Evolutionary conservation across 768 basidiomycete species (phyloP).

Genomic region (Amanita polypyramis): DNA sequence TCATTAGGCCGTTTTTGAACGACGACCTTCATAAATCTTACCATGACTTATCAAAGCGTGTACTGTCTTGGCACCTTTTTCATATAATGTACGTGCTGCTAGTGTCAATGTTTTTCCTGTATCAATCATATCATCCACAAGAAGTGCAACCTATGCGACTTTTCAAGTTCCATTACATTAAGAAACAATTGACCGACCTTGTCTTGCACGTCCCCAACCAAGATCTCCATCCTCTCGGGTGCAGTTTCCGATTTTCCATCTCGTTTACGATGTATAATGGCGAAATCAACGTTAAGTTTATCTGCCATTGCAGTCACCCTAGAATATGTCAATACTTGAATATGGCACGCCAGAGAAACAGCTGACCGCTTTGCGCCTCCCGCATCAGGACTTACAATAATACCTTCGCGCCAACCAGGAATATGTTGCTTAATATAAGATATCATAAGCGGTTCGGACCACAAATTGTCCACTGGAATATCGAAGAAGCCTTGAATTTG

Average conservation of each 20-base stretch:
- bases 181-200: slow-evolving; percentile 38
- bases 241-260: slow-evolving; percentile 54
- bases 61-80: slow-evolving; percentile 81
- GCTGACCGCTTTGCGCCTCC: slow-evolving; percentile 96
- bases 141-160: slow-evolving; percentile 62
- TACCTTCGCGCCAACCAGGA: slow-evolving; percentile 73
- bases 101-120: slow-evolving; percentile 83
- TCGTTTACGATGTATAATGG: slow-evolving; percentile 87
- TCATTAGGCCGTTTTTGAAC: slow-evolving; percentile 7
- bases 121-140: slow-evolving; percentile 99
- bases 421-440: slow-evolving; percentile 86
- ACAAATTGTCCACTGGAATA: slow-evolving; percentile 96
- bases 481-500: slow-evolving; percentile 99
- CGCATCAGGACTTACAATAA: slow-evolving; percentile 95
- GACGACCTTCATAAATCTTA: slow-evolving; percentile 19
- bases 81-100: slow-evolving; percentile 76
- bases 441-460: slow-evolving; percentile 92
- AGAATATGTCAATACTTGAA: slow-evolving; percentile 9
- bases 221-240: slow-evolving; percentile 80
- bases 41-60: slow-evolving; percentile 92
- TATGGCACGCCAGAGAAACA: slow-evolving; percentile 4
- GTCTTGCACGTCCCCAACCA: slow-evolving; percentile 90
- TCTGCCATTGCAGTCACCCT: slow-evolving; percentile 94
- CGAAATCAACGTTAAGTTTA: slow-evolving; percentile 91
- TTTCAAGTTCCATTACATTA: background rate